Base-by-base conservation (phyloP, 1,139 yeast genomes). In the Taphrina pruni region DNA sequence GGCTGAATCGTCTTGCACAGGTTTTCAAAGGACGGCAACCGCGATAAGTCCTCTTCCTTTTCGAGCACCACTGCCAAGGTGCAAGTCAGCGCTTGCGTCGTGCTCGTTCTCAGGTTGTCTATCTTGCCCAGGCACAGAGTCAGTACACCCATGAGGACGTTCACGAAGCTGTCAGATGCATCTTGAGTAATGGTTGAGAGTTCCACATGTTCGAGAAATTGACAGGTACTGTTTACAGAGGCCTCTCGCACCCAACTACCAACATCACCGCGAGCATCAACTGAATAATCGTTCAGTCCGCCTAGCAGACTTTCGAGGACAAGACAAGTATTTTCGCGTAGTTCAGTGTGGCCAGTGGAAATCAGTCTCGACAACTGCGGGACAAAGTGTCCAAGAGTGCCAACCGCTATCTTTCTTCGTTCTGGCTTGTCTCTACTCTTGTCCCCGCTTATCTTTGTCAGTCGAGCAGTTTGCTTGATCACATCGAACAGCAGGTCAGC, bases 211-310 rank as follows among this genome's bases (percentile, higher is more conserved):
- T 70, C 54, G 12, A 69, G 26, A n/a, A 56, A 21, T n/a, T 32
- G 39, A 8, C 55, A 48, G 8, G 88, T 75, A 4, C 85, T 75
- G 8, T 75, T 71, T 6, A 88, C 77, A 0, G 87, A 80, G 0
- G 87, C 83, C 1, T 76, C 74, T 65, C 97, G 81, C 0, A 91
- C 84, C 76, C 87, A 84, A 50, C 91, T 85, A 1, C 97, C 97
- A 6, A 80, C 78, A 70, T 81, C 83, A 3, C 83, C 83, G n/a
- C 81, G 74, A 5, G 75, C 70, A 52, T 78, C 80, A 0, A 74
- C 71, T 1, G 80, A 73, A 70, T 79, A 81, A 70, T 81, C 82
- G 32, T 74, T 73, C 39, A 78, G 72, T 3, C 77, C 77, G 1
- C 61, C 39, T 1, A 73, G 41, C 4, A 77, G 39, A 4, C 72